Percentiles rank a stretch among this genome's conserved stretches.
phyloP scores from a whole-genome alignment of 2,329 filamentous ascomycete species.

The Xylaria arbuscula region DNA sequence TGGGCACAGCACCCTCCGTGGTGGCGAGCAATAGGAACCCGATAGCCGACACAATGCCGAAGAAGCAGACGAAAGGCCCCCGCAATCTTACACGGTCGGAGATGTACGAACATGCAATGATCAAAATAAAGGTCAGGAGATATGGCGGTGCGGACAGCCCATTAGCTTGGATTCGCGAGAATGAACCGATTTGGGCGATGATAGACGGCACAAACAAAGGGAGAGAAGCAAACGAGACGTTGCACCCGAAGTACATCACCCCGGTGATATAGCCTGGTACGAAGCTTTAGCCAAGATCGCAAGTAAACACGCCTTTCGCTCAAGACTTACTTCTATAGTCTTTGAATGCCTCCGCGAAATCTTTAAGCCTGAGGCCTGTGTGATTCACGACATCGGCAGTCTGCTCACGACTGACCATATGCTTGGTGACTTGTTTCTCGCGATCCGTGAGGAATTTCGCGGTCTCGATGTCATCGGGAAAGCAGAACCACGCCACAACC shows the following conservation, averaged over 20 bases:
- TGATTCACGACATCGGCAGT: slow-evolving; percentile 40
- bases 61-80: slow-evolving; percentile 53
- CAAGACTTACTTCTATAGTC: slow-evolving; percentile 41
- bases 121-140: slow-evolving; percentile 54
- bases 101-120: slow-evolving; percentile 51
- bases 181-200: slow-evolving; percentile 51
- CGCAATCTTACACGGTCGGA: slow-evolving; percentile 53
- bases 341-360: slow-evolving; percentile 38
- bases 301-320: neutral
- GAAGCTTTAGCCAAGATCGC: neutral
- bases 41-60: slow-evolving; percentile 51
- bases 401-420: slow-evolving; percentile 41
- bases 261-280: slow-evolving; percentile 37
- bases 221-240: slow-evolving; percentile 49
- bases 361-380: slow-evolving; percentile 35
- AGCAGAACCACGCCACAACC: slow-evolving; percentile 54
- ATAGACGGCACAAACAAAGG: slow-evolving; percentile 51
- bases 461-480: slow-evolving; percentile 53
- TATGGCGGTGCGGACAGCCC: slow-evolving; percentile 55
- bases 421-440: slow-evolving; percentile 48
- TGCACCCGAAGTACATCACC: slow-evolving; percentile 55
- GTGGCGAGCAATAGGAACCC: slow-evolving; percentile 56
- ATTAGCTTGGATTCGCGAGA: slow-evolving; percentile 51
- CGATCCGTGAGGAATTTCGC: slow-evolving; percentile 49
- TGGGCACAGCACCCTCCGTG: slow-evolving; percentile 47